Percentiles rank a stretch among this genome's conserved stretches.
Conservation (phyloP, 202 grass and related monocot species). For the Hordeum pubiflorum region DNA sequence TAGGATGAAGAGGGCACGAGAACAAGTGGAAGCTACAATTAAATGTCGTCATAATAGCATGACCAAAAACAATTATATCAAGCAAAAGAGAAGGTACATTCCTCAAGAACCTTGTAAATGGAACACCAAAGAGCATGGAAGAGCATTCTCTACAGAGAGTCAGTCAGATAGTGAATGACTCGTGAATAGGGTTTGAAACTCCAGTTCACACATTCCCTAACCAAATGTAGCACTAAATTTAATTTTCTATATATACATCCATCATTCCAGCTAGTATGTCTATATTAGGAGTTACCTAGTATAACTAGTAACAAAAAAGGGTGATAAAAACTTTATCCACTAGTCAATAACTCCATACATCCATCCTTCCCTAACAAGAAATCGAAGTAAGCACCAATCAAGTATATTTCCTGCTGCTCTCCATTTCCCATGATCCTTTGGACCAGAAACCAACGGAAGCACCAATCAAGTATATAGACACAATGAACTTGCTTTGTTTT, state of each 20-base stretch:
- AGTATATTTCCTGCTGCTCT: not conserved
- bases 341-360: no score
- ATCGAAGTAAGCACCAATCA: not conserved
- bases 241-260: not conserved
- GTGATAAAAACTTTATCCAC: no score
- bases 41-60: not conserved
- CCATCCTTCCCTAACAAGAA: not conserved
- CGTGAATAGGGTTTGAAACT: not conserved
- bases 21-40: not conserved
- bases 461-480: not conserved
- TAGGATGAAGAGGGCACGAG: not conserved
- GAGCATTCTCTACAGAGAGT: not conserved
- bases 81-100: not conserved
- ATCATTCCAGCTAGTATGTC: not conserved
- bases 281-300: no score
- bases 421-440: not conserved
- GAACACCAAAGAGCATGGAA: not conserved
- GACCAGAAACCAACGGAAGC: not conserved
- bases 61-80: not conserved
- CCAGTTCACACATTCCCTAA: not conserved
- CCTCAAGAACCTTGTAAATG: slow-evolving; percentile 5
- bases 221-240: not conserved
- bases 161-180: not conserved
- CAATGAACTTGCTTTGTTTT: slow-evolving; percentile 3
- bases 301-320: no score